Percentiles rank a stretch among this genome's conserved stretches.
Evolutionary conservation across 2,329 filamentous ascomycete genomes (phyloP).

Genomic region (Tolypocladium nubicola): DNA sequence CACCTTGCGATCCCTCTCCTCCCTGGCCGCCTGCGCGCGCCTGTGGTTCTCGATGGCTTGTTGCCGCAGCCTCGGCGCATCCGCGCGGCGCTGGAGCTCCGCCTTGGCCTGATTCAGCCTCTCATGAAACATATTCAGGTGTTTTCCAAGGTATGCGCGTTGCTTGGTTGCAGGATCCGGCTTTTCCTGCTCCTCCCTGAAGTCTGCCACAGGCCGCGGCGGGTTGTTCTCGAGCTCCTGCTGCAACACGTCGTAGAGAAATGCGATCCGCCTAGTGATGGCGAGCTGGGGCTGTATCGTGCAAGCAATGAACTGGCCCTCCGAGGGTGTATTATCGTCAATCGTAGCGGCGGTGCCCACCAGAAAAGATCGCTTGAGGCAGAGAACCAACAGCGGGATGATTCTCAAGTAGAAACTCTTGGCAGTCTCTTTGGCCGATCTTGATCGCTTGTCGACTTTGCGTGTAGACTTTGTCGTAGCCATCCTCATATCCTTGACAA

Average conservation of each 20-base stretch:
- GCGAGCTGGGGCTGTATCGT: conserved; percentile 3
- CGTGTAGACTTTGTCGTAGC: not conserved
- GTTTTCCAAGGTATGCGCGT: not conserved
- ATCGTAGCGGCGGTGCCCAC: conserved; percentile 6
- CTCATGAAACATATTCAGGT: not conserved
- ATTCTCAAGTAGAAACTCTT: conserved; percentile 8
- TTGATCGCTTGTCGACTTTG: not conserved
- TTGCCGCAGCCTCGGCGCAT: not conserved
- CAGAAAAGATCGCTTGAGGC: conserved; percentile 10
- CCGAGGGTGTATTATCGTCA: not conserved
- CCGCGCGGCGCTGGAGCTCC: not conserved
- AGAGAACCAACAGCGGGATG: conserved; percentile 14
- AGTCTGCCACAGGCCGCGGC: not conserved
- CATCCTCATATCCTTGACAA: not conserved
- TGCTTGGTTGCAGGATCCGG: not conserved
- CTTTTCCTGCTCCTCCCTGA: not conserved
- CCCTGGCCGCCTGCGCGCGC: not conserved
- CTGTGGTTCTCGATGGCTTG: not conserved
- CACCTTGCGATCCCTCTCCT: conserved; percentile 1
- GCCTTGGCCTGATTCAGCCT: not conserved
- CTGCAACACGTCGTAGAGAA: not conserved
- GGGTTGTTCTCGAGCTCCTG: not conserved
- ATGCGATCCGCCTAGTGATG: not conserved
- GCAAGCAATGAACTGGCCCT: conserved; percentile 3
- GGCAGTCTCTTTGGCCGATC: conserved; percentile 1